phyloP scores from a whole-genome alignment of 768 basidiomycete genomes.

The Tremella yokohamensis region DNA sequence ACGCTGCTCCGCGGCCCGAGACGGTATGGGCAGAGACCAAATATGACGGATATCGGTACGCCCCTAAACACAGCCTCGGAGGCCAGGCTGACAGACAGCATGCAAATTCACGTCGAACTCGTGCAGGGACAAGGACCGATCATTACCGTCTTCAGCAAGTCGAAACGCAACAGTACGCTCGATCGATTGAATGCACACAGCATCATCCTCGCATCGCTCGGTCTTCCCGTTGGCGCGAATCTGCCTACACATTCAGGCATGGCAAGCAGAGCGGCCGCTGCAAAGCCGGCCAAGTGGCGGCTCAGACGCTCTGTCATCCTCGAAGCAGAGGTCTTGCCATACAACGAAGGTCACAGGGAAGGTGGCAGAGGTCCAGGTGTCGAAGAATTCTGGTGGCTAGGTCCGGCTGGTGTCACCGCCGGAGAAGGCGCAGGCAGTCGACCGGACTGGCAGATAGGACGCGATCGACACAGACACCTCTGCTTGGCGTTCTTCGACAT shows the following conservation, averaged over 20 bases:
- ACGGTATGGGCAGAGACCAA: conserved; percentile 83
- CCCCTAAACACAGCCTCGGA: background rate
- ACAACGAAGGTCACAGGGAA: conserved; percentile 56
- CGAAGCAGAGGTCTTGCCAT: conserved; percentile 91
- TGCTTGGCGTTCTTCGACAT: conserved; percentile 86
- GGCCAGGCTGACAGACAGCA: conserved; percentile 45
- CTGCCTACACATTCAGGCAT: conserved; percentile 13
- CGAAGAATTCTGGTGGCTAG: conserved; percentile 62
- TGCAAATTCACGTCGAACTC: conserved; percentile 79
- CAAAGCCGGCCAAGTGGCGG: background rate
- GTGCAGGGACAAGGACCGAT: conserved; percentile 49
- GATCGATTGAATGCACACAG: conserved; percentile 70
- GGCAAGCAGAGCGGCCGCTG: background rate
- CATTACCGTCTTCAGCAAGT: conserved; percentile 84
- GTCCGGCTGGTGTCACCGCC: conserved; percentile 28
- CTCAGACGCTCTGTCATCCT: conserved; percentile 52
- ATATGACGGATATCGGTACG: conserved; percentile 80
- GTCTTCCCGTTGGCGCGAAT: conserved; percentile 46
- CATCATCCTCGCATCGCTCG: conserved; percentile 63
- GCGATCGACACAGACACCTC: conserved; percentile 55
- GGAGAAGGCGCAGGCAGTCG: conserved; percentile 4
- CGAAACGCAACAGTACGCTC: conserved; percentile 71
- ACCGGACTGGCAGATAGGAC: background rate
- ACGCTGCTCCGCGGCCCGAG: conserved; percentile 35
- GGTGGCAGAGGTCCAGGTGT: conserved; percentile 54